Conservation (phyloP, 2,329 filamentous ascomycete species). For the Microcera coccophila region DNA sequence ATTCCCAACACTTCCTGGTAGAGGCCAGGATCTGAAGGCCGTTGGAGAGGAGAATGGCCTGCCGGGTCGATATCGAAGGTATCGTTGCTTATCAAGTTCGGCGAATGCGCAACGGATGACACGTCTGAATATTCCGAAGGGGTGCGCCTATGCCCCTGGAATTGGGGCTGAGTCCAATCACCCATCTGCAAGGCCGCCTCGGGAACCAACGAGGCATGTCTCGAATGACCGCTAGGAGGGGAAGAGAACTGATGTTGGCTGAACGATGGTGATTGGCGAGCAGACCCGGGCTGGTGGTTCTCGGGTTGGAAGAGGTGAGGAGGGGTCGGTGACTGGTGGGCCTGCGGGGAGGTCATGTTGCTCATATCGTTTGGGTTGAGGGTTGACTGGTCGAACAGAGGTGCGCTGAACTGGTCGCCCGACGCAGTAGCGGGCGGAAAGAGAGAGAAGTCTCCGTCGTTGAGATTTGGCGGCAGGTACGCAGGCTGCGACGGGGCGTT, state of each 20-base stretch:
- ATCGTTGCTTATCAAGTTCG: conserved; percentile 73
- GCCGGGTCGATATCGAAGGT: conserved; percentile 69
- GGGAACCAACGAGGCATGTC: conserved; percentile 54
- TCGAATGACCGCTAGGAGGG: conserved; percentile 47
- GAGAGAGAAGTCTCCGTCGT: conserved; percentile 59
- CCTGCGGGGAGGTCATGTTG: conserved; percentile 53
- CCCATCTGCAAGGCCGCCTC: conserved; percentile 53
- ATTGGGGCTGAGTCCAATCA: conserved; percentile 58
- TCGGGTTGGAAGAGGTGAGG: conserved; percentile 53
- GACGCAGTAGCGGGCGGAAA: conserved; percentile 54
- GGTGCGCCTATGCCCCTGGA: conserved; percentile 76
- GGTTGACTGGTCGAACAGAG: conserved; percentile 52
- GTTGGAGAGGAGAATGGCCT: conserved; percentile 75
- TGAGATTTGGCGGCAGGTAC: conserved; percentile 51
- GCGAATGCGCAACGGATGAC: conserved; percentile 79
- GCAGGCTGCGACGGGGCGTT: conserved; percentile 40
- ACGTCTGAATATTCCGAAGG: conserved; percentile 93
- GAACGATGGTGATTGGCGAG: conserved; percentile 56
- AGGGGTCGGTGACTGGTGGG: conserved; percentile 54
- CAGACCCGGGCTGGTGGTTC: conserved; percentile 42
- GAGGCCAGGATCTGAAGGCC: conserved; percentile 65
- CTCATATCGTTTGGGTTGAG: conserved; percentile 46
- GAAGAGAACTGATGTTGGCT: conserved; percentile 54
- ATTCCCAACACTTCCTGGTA: conserved; percentile 78
- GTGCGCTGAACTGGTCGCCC: conserved; percentile 57